Conservation (phyloP, 2,329 filamentous ascomycete species). For the Cyphellophora europaea region DNA sequence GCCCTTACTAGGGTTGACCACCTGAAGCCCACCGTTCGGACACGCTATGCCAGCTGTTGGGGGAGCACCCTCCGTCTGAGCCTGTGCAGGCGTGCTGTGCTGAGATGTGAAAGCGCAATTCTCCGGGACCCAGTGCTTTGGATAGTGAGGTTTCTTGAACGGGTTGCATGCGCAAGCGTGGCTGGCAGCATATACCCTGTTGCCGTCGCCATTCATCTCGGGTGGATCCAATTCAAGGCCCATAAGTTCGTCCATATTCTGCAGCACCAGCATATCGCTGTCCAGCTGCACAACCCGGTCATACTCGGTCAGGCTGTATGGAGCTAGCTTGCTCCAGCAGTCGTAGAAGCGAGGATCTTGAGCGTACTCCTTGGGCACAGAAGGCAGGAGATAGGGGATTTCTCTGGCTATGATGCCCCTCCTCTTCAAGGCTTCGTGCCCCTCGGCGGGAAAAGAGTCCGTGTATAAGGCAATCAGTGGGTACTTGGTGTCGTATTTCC, state of each 20-base stretch:
- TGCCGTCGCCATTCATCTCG: conserved; percentile 39
- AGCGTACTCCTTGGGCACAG: conserved; percentile 55
- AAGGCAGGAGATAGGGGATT: conserved; percentile 65
- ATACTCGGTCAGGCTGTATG: conserved; percentile 69
- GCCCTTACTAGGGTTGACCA: conserved; percentile 47
- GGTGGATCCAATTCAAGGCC: conserved; percentile 61
- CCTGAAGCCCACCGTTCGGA: conserved; percentile 52
- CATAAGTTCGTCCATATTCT: conserved; percentile 92
- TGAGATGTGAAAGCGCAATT: conserved; percentile 56
- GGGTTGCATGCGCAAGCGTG: conserved; percentile 86
- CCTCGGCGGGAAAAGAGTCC: conserved; percentile 59
- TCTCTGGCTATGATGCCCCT: conserved; percentile 61
- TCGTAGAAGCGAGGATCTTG: conserved; percentile 80
- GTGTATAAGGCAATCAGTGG: conserved; percentile 79
- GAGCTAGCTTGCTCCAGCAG: conserved; percentile 79
- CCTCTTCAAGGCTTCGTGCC: conserved; percentile 57
- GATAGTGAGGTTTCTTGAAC: conserved; percentile 68
- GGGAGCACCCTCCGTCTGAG: conserved; percentile 43
- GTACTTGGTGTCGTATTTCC: conserved; percentile 55
- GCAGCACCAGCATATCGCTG: conserved; percentile 73
- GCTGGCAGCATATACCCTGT: conserved; percentile 68
- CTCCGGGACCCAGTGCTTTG: conserved; percentile 51
- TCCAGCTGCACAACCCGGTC: conserved; percentile 74
- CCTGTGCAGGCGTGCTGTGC: conserved; percentile 39
- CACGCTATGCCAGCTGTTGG: conserved; percentile 44